phyloP scores from a whole-genome alignment of 805 yeast species.

The Wickerhamiella azymoides region DNA sequence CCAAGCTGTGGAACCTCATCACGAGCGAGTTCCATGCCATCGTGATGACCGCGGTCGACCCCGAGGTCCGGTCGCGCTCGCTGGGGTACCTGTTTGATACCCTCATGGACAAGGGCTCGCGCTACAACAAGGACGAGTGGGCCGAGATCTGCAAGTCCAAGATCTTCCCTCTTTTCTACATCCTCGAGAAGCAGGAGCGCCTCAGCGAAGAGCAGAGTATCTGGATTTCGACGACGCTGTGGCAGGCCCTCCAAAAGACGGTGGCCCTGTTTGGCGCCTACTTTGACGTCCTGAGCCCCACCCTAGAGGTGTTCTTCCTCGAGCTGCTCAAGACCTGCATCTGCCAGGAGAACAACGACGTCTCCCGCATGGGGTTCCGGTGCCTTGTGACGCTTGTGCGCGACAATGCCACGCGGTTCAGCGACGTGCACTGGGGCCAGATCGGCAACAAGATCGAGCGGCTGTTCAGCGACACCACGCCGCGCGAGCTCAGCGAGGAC shows the following conservation, averaged over 20 bases:
- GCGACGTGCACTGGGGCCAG: slow-evolving; percentile 57
- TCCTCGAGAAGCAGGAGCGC: slow-evolving; percentile 58
- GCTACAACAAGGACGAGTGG: slow-evolving; percentile 71
- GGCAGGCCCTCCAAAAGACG: slow-evolving; percentile 85
- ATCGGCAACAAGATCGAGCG: slow-evolving; percentile 50
- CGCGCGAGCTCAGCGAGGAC: slow-evolving; percentile 54
- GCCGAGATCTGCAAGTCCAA: slow-evolving; percentile 60
- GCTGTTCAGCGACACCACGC: slow-evolving; percentile 72
- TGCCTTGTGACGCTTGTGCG: slow-evolving; percentile 68
- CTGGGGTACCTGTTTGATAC: slow-evolving; percentile 71
- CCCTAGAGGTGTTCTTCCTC: slow-evolving; percentile 70
- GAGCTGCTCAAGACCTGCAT: slow-evolving; percentile 72
- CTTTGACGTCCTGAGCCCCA: slow-evolving; percentile 58
- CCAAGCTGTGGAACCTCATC: slow-evolving; percentile 25
- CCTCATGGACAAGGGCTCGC: slow-evolving; percentile 62
- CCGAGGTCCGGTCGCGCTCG: slow-evolving; percentile 87
- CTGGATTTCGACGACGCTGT: slow-evolving; percentile 92
- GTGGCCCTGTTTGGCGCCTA: slow-evolving; percentile 71
- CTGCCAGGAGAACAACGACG: slow-evolving; percentile 93
- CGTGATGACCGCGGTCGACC: slow-evolving; percentile 83
- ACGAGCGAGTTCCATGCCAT: slow-evolving; percentile 73
- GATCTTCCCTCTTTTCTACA: slow-evolving; percentile 80
- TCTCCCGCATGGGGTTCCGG: slow-evolving; percentile 85
- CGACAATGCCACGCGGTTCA: slow-evolving; percentile 58
- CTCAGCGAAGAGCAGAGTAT: slow-evolving; percentile 76